These are phyloP conservation scores for Tilletia walkeri DNA, from an alignment of 1,284 basidiomycete genomes.

Conservation along the genomic window DNA sequence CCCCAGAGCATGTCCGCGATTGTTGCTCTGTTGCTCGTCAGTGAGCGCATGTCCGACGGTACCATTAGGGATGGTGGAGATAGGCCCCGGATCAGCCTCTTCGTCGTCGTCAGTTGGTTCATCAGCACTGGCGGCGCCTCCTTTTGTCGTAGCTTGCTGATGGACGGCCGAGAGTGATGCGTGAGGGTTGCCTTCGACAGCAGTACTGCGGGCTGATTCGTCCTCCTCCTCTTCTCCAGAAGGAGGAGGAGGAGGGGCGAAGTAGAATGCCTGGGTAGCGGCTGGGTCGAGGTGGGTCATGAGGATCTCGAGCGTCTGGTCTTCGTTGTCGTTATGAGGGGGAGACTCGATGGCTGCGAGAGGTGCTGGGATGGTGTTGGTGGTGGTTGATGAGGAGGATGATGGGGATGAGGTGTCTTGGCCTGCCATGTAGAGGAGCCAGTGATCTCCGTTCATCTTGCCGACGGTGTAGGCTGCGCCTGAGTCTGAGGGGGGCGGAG, in stretches of 20 bases:
- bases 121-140: slow-evolving; percentile 10
- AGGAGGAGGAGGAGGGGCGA: slow-evolving; percentile 54
- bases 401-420: slow-evolving; percentile 47
- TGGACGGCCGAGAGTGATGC: too few relatives aligned
- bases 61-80: not conserved
- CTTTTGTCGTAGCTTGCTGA: slow-evolving; percentile 4
- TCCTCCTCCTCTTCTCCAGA: not conserved
- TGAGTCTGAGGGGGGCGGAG: slow-evolving; percentile 35
- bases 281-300: slow-evolving; percentile 87
- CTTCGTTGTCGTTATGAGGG: slow-evolving; percentile 53
- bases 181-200: too few relatives aligned
- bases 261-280: slow-evolving; percentile 77
- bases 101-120: not conserved
- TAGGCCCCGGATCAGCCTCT: not conserved
- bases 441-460: slow-evolving; percentile 97
- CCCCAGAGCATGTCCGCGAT: slow-evolving; percentile 65
- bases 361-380: slow-evolving; percentile 27
- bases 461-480: slow-evolving; percentile 96
- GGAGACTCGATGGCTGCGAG: slow-evolving; percentile 12
- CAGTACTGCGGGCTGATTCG: not conserved
- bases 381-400: slow-evolving; percentile 29
- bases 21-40: not conserved
- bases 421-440: slow-evolving; percentile 75
- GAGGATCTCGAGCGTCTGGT: slow-evolving; percentile 96
- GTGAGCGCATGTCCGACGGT: not conserved